These are phyloP conservation scores for Saururus chinensis DNA, from an alignment of 164 flowering plant genomes.

Conservation along the genomic window DNA sequence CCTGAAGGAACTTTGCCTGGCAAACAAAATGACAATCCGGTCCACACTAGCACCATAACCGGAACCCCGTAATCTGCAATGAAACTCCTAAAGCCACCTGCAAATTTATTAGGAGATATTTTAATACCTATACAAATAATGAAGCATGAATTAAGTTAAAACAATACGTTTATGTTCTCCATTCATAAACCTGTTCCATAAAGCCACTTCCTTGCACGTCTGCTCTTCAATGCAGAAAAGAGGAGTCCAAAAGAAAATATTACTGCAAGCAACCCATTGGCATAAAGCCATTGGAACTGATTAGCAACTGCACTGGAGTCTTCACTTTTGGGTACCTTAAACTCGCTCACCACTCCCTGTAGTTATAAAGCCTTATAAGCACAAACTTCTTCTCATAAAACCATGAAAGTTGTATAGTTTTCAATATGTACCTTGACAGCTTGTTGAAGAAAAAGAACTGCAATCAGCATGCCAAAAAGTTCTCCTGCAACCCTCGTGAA, in stretches of 20 bases:
- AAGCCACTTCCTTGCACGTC: slow-evolving; percentile 51
- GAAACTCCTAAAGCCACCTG: slow-evolving; percentile 38
- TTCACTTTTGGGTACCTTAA: slow-evolving; percentile 21
- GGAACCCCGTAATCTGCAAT: slow-evolving; percentile 56
- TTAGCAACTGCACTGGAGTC: slow-evolving; percentile 13
- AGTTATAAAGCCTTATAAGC: neutral
- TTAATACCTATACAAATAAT: neutral
- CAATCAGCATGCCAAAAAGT: slow-evolving; percentile 50
- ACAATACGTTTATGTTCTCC: neutral
- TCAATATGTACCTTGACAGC: slow-evolving; percentile 32
- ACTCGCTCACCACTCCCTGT: slow-evolving; percentile 47
- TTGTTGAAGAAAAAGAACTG: slow-evolving; percentile 45
- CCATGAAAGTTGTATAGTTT: neutral
- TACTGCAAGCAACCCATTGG: slow-evolving; percentile 40
- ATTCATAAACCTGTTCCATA: slow-evolving; percentile 42
- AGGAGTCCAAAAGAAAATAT: slow-evolving; percentile 44
- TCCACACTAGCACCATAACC: slow-evolving; percentile 40
- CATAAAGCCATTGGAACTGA: slow-evolving; percentile 39
- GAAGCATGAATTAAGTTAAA: no score
- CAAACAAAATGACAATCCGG: slow-evolving; percentile 34
- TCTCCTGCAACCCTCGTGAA: slow-evolving; percentile 62
- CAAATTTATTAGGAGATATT: neutral
- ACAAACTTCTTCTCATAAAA: neutral
- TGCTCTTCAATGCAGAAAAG: slow-evolving; percentile 42
- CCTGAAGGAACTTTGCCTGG: slow-evolving; percentile 36